Evolutionary conservation across 2,329 filamentous ascomycete genomes (phyloP).

Genomic region (Apiospora rasikravindrae): DNA sequence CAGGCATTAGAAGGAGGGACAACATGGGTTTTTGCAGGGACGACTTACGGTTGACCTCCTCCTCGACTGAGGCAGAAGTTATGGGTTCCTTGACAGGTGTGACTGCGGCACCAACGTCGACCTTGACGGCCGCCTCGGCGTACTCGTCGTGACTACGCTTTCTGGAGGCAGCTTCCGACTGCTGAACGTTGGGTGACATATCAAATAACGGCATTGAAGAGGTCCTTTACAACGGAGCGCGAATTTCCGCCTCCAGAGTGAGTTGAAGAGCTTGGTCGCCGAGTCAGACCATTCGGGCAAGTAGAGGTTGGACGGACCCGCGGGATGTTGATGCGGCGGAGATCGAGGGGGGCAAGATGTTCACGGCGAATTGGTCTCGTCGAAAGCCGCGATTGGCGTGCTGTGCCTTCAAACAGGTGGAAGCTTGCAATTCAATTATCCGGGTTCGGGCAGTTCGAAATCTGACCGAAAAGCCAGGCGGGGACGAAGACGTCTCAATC

Average conservation of each 20-base stretch:
- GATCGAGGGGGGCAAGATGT: background rate
- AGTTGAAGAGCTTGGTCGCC: background rate
- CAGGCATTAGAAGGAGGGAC: background rate
- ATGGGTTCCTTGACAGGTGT: slow-evolving; percentile 22
- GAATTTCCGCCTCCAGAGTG: slow-evolving; percentile 8
- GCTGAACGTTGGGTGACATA: slow-evolving; percentile 54
- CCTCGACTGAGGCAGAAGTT: slow-evolving; percentile 5
- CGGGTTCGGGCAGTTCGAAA: background rate
- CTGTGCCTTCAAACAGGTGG: background rate
- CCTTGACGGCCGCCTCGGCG: slow-evolving; percentile 23
- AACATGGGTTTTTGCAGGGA: background rate
- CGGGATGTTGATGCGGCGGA: background rate
- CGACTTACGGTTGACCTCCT: background rate
- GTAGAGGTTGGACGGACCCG: background rate
- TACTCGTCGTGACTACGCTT: slow-evolving; percentile 56
- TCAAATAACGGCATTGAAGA: slow-evolving; percentile 52
- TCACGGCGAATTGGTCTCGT: background rate
- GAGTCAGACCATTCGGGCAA: background rate
- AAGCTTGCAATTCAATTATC: background rate
- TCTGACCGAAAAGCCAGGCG: background rate
- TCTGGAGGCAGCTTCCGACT: slow-evolving; percentile 46
- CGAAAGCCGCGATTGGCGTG: background rate
- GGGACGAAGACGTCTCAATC: background rate
- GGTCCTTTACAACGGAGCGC: background rate
- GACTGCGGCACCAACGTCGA: slow-evolving; percentile 33